Evolutionary conservation across 2,329 filamentous ascomycete species (phyloP).

Genomic region (Phyllosticta capitalensis): DNA sequence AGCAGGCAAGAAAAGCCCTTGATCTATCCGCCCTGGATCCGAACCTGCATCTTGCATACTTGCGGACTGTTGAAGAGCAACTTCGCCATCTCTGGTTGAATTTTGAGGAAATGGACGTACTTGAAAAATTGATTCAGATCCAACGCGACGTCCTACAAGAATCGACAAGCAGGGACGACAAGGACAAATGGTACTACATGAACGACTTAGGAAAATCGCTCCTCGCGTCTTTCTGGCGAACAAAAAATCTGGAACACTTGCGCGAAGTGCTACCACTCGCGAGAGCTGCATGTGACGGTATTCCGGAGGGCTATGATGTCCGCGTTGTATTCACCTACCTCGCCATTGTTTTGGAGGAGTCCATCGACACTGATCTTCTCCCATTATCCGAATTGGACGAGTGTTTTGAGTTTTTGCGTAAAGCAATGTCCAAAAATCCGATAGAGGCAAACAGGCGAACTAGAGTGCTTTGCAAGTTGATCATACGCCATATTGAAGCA

Average conservation of each 20-base stretch:
- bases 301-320: not conserved
- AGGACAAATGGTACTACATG: not conserved
- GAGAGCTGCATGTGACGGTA: not conserved
- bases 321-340: not conserved
- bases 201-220: not conserved
- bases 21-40: not conserved
- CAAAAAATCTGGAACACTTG: not conserved
- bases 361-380: not conserved
- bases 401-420: not conserved
- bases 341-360: not conserved
- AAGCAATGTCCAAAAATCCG: not conserved
- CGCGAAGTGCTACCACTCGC: not conserved
- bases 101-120: not conserved
- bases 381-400: not conserved
- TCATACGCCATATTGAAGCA: not conserved
- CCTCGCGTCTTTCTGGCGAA: not conserved
- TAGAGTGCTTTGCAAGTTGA: not conserved
- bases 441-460: not conserved
- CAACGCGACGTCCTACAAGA: not conserved
- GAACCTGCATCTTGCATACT: not conserved
- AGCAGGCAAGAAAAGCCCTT: not conserved
- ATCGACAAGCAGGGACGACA: not conserved
- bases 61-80: not conserved
- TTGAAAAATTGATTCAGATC: not conserved
- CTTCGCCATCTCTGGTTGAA: not conserved